phyloP scores from a whole-genome alignment of 805 yeast genomes.

The Kazachstania bromeliacearum region DNA sequence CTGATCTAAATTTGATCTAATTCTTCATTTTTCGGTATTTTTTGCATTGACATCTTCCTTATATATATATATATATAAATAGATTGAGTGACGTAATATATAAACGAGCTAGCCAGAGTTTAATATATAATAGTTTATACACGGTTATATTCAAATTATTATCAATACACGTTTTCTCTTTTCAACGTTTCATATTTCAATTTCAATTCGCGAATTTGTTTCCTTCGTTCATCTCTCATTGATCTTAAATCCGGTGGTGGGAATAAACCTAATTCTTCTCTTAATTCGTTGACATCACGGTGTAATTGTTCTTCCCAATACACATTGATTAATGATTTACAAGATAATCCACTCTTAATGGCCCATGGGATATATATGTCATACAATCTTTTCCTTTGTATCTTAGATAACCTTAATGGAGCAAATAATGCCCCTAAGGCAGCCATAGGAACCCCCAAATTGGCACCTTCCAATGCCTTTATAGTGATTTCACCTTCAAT shows the following conservation, averaged over 20 bases:
- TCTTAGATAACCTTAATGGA: conserved; percentile 60
- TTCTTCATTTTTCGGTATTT: too few relatives aligned
- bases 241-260: conserved; percentile 72
- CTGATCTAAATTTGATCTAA: too few relatives aligned
- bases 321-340: conserved; percentile 73
- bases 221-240: conserved; percentile 37
- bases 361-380: conserved; percentile 87
- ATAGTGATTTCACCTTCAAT: conserved; percentile 96
- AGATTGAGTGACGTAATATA: background rate
- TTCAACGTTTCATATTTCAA: conserved; percentile 15
- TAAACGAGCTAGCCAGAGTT: background rate
- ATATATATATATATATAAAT: background rate
- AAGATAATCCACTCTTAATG: conserved; percentile 54
- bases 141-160: background rate
- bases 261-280: conserved; percentile 62
- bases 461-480: conserved; percentile 84
- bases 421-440: conserved; percentile 88
- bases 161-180: too few relatives aligned
- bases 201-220: conserved; percentile 18
- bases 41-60: background rate
- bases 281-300: conserved; percentile 60
- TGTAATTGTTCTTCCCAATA: conserved; percentile 85
- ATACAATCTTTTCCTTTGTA: conserved; percentile 54
- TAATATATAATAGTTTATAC: background rate
- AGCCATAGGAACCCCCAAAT: conserved; percentile 91